A percentile compares a stretch with the other conserved stretches of the same genome.
Evolutionary conservation across 495 filamentous ascomycete genomes (phyloP).

Genomic region (Hypoxylon lienhwacheense): DNA sequence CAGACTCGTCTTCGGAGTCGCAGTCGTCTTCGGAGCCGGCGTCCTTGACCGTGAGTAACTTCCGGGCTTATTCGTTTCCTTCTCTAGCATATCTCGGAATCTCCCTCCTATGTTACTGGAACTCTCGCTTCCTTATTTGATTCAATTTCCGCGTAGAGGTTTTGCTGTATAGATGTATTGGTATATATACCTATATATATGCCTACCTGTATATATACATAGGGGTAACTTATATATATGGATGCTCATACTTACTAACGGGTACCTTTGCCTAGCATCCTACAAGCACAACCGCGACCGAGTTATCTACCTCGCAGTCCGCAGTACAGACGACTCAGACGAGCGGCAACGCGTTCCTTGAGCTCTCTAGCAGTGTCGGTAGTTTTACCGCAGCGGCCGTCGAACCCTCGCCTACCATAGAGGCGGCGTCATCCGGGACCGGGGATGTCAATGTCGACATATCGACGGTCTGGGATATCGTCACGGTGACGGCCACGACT

Average conservation of each 20-base stretch:
- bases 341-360: constrained; percentile 16
- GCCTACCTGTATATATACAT: background rate
- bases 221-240: no score
- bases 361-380: constrained; percentile 29
- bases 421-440: constrained; percentile 29
- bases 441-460: constrained; percentile 43
- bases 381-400: constrained; percentile 46
- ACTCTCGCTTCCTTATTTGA: background rate
- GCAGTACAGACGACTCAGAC: constrained; percentile 10
- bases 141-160: background rate
- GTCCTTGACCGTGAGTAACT: constrained; percentile 19
- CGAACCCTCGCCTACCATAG: constrained; percentile 37
- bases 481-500: constrained; percentile 50
- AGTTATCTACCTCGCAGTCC: constrained; percentile 10
- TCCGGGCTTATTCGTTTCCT: constrained; percentile 9
- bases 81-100: constrained; percentile 2
- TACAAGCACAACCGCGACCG: no score
- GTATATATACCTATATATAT: no score
- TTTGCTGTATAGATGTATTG: background rate
- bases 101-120: constrained; percentile 1
- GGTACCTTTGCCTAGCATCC: no score
- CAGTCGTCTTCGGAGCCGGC: constrained; percentile 7
- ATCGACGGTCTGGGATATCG: constrained; percentile 59
- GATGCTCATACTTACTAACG: no score
- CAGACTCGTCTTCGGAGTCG: constrained; percentile 3